Conservation (phyloP, 768 basidiomycete species). For the Phanerochaete sordida region DNA sequence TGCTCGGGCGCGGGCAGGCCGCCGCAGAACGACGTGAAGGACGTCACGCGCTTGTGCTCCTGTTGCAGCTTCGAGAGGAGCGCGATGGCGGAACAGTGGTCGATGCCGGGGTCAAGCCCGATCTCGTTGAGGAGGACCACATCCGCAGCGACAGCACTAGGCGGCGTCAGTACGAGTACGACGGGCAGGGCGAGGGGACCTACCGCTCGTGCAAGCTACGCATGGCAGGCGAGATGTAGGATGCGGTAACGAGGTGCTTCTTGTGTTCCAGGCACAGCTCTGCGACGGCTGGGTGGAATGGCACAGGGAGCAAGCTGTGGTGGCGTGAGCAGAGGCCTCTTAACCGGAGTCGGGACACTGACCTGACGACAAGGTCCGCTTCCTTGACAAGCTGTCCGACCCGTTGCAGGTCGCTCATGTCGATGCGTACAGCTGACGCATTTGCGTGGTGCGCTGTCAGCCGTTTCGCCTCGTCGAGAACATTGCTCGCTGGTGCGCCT, state of each 20-base stretch:
- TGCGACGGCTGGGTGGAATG: slow-evolving; percentile 70
- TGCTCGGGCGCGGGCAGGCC: slow-evolving; percentile 80
- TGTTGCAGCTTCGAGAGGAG: slow-evolving; percentile 51
- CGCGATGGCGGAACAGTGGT: slow-evolving; percentile 82
- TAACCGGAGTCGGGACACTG: slow-evolving; percentile 13
- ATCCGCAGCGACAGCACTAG: slow-evolving; percentile 56
- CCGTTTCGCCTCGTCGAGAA: slow-evolving; percentile 49
- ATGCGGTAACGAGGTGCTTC: slow-evolving; percentile 87
- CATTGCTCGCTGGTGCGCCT: slow-evolving; percentile 64
- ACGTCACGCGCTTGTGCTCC: slow-evolving; percentile 53
- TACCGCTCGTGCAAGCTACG: slow-evolving; percentile 56
- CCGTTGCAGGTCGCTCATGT: slow-evolving; percentile 47
- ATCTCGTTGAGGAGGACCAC: slow-evolving; percentile 87
- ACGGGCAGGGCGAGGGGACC: slow-evolving; percentile 18
- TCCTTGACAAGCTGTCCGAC: slow-evolving; percentile 52
- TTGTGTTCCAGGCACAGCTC: slow-evolving; percentile 62
- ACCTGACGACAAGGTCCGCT: slow-evolving; percentile 87
- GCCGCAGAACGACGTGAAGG: slow-evolving; percentile 91
- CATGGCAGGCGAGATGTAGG: slow-evolving; percentile 85
- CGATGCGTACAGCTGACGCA: slow-evolving; percentile 53
- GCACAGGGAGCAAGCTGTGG: slow-evolving; percentile 72
- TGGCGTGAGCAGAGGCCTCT: too few species aligned
- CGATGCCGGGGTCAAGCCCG: slow-evolving; percentile 85
- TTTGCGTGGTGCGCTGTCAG: slow-evolving; percentile 45
- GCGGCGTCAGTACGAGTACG: neutral